phyloP scores from a whole-genome alignment of 2,329 filamentous ascomycete genomes.

The Aspergillus sp. region DNA sequence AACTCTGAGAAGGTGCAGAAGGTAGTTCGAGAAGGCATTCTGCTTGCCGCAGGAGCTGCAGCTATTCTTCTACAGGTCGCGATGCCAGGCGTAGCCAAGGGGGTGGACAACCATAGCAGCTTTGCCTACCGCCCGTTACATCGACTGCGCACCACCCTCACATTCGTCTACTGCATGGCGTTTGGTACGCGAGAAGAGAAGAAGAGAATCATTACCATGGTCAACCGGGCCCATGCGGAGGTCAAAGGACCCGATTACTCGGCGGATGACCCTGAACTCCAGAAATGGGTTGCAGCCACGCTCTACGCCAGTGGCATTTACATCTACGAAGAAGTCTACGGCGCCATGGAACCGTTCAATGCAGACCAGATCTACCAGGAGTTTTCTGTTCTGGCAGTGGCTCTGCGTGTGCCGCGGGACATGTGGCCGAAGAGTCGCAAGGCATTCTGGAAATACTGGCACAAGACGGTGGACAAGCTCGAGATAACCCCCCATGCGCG shows the following conservation, averaged over 20 bases:
- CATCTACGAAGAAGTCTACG: slow-evolving; percentile 38
- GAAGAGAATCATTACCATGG: slow-evolving; percentile 33
- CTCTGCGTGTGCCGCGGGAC: slow-evolving; percentile 30
- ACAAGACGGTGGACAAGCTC: slow-evolving; percentile 33
- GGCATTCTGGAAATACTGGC: slow-evolving; percentile 41
- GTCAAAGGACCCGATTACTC: slow-evolving; percentile 33
- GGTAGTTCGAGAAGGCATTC: slow-evolving; percentile 34
- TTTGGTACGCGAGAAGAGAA: slow-evolving; percentile 36
- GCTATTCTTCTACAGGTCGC: slow-evolving; percentile 44
- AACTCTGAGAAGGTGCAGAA: slow-evolving; percentile 18
- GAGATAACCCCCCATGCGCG: slow-evolving; percentile 31
- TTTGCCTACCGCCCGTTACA: slow-evolving; percentile 37
- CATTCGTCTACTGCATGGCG: slow-evolving; percentile 41
- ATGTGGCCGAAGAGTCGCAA: slow-evolving; percentile 37
- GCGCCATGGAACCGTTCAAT: slow-evolving; percentile 22
- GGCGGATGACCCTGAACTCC: slow-evolving; percentile 38
- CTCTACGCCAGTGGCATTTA: slow-evolving; percentile 37
- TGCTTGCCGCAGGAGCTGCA: slow-evolving; percentile 35
- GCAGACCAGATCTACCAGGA: slow-evolving; percentile 28
- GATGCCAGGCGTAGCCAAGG: slow-evolving; percentile 38
- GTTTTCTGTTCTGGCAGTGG: slow-evolving; percentile 26
- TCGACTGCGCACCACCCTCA: slow-evolving; percentile 39
- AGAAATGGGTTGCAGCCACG: slow-evolving; percentile 43
- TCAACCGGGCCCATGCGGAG: slow-evolving; percentile 33
- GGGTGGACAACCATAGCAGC: slow-evolving; percentile 39